phyloP scores from a whole-genome alignment of 2,329 filamentous ascomycete genomes.

The Beauveria scarabaeidicola region DNA sequence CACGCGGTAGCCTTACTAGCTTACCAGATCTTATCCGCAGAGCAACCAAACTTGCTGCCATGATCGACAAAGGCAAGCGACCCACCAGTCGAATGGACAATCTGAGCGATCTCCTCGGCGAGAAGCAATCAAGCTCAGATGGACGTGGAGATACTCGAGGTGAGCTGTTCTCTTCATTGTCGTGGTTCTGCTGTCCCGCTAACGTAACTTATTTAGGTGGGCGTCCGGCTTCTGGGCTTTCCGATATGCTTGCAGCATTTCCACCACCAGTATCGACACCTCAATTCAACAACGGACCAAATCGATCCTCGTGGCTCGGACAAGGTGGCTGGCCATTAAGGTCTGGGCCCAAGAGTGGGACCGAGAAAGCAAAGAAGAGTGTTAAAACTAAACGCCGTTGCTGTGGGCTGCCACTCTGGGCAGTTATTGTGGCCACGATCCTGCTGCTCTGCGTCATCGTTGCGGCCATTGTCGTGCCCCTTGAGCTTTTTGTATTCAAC shows the following conservation, averaged over 20 bases:
- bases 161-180: conserved; percentile 19
- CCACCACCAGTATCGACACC: conserved; percentile 50
- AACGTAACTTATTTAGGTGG: conserved; percentile 28
- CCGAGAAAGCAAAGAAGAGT: conserved; percentile 18
- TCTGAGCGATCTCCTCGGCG: conserved; percentile 41
- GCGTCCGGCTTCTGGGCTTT: conserved; percentile 45
- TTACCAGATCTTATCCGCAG: conserved; percentile 83
- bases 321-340: conserved; percentile 14
- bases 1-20: conserved; percentile 83
- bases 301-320: conserved; percentile 38
- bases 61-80: conserved; percentile 73
- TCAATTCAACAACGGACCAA: conserved; percentile 29
- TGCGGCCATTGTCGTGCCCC: conserved; percentile 73
- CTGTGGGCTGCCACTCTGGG: conserved; percentile 78
- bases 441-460: conserved; percentile 64
- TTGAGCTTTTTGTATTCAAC: conserved; percentile 55
- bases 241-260: conserved; percentile 58
- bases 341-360: not conserved
- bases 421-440: conserved; percentile 58
- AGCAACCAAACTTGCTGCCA: conserved; percentile 76
- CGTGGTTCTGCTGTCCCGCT: conserved; percentile 10
- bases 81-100: conserved; percentile 52
- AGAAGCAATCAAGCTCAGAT: conserved; percentile 30
- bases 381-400: conserved; percentile 49
- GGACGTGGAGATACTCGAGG: conserved; percentile 32